Percentiles rank a stretch among this genome's conserved stretches.
Conservation (phyloP, 2,329 filamentous ascomycete genomes). For the Fusarium newnesense region DNA sequence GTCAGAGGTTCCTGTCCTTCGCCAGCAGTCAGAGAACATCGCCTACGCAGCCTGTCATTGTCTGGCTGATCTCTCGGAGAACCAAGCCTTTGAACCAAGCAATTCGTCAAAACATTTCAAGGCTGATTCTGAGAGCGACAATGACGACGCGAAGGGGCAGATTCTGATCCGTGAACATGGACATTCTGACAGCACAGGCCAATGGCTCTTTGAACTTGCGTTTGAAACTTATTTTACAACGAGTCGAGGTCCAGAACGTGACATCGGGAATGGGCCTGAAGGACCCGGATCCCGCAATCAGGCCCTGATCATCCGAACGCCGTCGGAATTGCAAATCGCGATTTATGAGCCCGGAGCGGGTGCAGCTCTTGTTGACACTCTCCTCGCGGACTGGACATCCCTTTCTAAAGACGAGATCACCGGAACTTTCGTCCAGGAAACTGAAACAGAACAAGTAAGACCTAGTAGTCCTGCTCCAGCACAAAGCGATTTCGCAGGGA, state of each 20-base stretch:
- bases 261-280: too few species aligned
- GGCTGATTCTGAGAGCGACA: accelerated
- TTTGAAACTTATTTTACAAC: accelerated
- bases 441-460: accelerated
- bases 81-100: accelerated
- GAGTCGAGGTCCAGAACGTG: accelerated
- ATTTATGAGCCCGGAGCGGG: neutral
- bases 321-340: neutral
- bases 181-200: neutral
- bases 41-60: neutral
- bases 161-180: accelerated
- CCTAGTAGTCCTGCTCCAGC: accelerated
- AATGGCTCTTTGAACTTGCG: neutral
- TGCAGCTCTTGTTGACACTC: accelerated
- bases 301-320: accelerated
- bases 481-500: accelerated
- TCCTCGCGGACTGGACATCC: neutral
- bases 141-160: too few species aligned
- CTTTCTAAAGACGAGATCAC: accelerated
- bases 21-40: neutral
- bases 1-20: neutral
- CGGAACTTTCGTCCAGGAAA: accelerated
- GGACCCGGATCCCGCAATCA: accelerated
- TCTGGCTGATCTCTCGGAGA: neutral
- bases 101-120: accelerated